A percentile compares a stretch with the other conserved stretches of the same genome.
Conservation (phyloP, 2,329 filamentous ascomycete genomes). For the Epichloe scottii region DNA sequence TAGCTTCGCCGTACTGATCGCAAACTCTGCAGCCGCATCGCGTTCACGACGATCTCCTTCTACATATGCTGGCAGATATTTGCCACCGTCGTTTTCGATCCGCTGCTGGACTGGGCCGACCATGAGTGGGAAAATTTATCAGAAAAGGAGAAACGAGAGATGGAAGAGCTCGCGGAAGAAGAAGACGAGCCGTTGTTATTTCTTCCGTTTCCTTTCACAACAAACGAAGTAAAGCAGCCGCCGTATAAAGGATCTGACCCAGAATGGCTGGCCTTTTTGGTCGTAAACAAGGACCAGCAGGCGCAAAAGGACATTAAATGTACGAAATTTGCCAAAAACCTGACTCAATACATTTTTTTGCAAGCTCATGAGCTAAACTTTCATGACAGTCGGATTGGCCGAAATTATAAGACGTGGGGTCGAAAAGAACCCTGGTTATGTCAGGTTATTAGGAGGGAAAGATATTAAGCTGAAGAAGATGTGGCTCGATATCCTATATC, state of each 20-base stretch:
- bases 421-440: conserved; percentile 25
- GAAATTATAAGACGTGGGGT: conserved; percentile 25
- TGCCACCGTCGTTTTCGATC: conserved; percentile 31
- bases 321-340: conserved; percentile 15
- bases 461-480: conserved; percentile 35
- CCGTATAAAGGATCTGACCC: conserved; percentile 46
- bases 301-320: conserved; percentile 35
- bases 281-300: conserved; percentile 40
- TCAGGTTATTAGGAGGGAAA: conserved; percentile 33
- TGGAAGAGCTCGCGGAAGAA: conserved; percentile 28
- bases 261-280: conserved; percentile 50
- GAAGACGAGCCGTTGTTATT: conserved; percentile 37
- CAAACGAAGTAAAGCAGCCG: conserved; percentile 30
- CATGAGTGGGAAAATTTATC: conserved; percentile 29
- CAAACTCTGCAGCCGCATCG: conserved; percentile 12
- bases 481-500: conserved; percentile 52
- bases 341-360: not conserved
- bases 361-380: not conserved
- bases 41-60: conserved; percentile 20
- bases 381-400: conserved; percentile 17
- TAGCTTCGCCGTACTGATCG: not conserved
- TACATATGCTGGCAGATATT: conserved; percentile 32
- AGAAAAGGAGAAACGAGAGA: conserved; percentile 29
- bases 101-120: conserved; percentile 30
- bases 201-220: conserved; percentile 50